Conservation (phyloP, 257 asterid genomes). For the Euphrasia confusa region DNA sequence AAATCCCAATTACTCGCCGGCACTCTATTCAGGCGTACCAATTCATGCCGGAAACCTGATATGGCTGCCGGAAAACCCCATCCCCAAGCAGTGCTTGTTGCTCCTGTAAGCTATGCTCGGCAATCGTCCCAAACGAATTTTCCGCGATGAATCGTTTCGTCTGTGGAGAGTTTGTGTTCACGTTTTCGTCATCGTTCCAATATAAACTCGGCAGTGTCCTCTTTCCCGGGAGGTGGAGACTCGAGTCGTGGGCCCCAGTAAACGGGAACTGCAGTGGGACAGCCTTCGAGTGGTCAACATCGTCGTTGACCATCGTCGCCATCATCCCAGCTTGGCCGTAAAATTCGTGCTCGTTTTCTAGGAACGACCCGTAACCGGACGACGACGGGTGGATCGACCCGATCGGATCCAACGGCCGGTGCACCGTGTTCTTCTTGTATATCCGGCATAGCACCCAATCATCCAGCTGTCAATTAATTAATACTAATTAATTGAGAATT, state of each 20-base stretch:
- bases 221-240: constrained; percentile 30
- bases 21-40: constrained; percentile 40
- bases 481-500: no score
- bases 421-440: constrained; percentile 42
- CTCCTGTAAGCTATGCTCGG: constrained; percentile 29
- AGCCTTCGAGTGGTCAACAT: no score
- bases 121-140: constrained; percentile 41
- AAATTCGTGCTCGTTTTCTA: constrained; percentile 38
- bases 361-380: constrained; percentile 33
- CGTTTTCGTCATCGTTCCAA: constrained; percentile 49
- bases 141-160: constrained; percentile 53
- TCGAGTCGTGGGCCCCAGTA: background rate
- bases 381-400: constrained; percentile 37
- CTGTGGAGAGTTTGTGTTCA: constrained; percentile 26
- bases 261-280: constrained; percentile 26
- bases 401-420: constrained; percentile 51
- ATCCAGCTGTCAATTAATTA: constrained; percentile 40
- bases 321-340: constrained; percentile 44
- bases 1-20: no score
- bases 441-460: constrained; percentile 55
- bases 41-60: constrained; percentile 34
- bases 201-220: constrained; percentile 33
- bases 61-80: constrained; percentile 42
- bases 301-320: no score
- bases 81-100: constrained; percentile 33